Evolutionary conservation across 129 eudicot species (phyloP).

Genomic region (Deinandra increscens): DNA sequence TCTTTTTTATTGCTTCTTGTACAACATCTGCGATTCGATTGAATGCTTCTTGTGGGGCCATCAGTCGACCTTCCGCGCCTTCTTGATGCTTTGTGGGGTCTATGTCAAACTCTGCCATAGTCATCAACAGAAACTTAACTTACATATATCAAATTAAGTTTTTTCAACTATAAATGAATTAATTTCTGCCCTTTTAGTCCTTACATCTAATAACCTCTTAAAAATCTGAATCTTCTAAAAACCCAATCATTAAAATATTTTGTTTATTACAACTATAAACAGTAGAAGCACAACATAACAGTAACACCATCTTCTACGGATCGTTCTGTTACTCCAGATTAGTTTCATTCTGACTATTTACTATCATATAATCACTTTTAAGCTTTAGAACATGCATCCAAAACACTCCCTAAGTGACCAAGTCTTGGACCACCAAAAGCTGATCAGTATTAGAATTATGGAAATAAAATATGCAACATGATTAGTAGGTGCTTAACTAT

Average conservation of each 20-base stretch:
- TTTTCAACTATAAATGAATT: too few species aligned
- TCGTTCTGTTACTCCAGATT: background rate
- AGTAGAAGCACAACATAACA: background rate
- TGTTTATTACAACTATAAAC: too few species aligned
- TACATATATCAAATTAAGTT: background rate
- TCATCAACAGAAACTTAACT: background rate
- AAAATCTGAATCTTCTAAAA: too few species aligned
- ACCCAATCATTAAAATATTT: too few species aligned
- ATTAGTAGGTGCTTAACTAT: background rate
- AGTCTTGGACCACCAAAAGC: background rate
- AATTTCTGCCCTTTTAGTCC: too few species aligned
- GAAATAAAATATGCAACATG: background rate
- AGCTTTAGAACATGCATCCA: background rate
- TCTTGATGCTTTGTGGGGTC: slow-evolving; percentile 64
- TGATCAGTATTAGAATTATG: background rate
- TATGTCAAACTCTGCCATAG: slow-evolving; percentile 52
- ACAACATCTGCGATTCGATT: slow-evolving; percentile 78
- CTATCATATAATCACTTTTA: background rate
- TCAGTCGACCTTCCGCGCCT: slow-evolving; percentile 50
- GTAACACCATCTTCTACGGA: background rate
- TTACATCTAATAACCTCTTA: background rate
- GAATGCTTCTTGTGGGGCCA: slow-evolving; percentile 87
- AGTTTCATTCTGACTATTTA: background rate
- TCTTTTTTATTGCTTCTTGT: slow-evolving; percentile 76
- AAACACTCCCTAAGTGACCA: background rate